Evolutionary conservation across 441 rosid genomes (phyloP).

Genomic region (Geranium incanum): DNA sequence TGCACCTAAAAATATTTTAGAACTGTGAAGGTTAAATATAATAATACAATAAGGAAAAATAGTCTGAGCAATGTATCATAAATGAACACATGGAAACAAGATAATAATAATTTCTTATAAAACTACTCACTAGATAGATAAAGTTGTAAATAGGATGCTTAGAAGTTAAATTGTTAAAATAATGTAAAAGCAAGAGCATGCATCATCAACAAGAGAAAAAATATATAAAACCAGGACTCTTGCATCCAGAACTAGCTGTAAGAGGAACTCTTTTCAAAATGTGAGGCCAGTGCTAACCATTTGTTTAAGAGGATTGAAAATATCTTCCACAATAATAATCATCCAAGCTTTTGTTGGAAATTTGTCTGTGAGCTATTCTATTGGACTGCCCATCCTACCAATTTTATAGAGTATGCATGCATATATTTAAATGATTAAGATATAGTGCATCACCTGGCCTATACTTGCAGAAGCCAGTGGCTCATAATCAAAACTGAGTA

Average conservation of each 20-base stretch:
- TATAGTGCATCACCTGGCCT: slow-evolving; percentile 60
- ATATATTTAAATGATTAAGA: neutral
- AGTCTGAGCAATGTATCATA: neutral
- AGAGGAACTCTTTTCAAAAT: neutral
- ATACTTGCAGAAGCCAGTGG: slow-evolving; percentile 96
- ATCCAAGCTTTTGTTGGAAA: neutral
- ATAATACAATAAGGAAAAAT: neutral
- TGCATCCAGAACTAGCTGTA: neutral
- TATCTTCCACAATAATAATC: neutral
- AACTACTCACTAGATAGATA: neutral
- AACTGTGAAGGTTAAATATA: slow-evolving; percentile 2
- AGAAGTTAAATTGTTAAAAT: neutral
- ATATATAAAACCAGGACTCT: neutral
- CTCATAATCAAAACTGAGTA: slow-evolving; percentile 85
- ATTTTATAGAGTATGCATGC: neutral
- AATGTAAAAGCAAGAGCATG: neutral
- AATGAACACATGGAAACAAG: neutral
- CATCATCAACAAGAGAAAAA: neutral
- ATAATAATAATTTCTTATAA: neutral
- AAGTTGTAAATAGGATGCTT: neutral
- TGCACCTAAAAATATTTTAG: slow-evolving; percentile 54
- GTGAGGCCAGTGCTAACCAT: neutral
- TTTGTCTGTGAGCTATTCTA: neutral
- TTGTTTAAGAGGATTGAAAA: neutral
- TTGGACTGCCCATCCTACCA: neutral